phyloP scores from a whole-genome alignment of 177 flowering plant genomes.

The Tripterygium wilfordii region DNA sequence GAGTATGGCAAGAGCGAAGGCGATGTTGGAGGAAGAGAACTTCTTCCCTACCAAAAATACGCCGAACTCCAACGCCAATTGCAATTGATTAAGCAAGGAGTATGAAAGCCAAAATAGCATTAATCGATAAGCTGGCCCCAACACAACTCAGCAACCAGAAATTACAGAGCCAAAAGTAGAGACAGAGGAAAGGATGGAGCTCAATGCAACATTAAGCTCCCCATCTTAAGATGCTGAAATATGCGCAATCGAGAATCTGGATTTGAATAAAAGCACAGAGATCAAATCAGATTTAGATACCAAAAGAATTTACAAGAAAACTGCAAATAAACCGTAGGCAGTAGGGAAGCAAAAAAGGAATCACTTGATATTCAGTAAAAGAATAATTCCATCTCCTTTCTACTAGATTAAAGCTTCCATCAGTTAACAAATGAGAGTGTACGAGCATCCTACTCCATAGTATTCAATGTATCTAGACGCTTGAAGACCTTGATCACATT shows the following conservation, averaged over 20 bases:
- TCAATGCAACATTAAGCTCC: constrained; percentile 21
- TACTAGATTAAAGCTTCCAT: no score
- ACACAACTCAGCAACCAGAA: background rate
- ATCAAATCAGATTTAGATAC: background rate
- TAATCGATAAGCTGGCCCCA: constrained; percentile 10
- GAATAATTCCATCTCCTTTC: no score
- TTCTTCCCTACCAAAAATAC: constrained; percentile 25
- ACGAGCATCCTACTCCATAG: no score
- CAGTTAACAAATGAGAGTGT: no score
- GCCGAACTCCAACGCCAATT: constrained; percentile 25
- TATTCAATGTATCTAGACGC: no score
- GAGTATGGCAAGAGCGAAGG: constrained; percentile 18
- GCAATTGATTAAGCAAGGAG: background rate
- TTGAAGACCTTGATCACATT: no score
- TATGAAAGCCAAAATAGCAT: constrained; percentile 20
- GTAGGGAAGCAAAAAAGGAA: no score
- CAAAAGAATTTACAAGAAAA: no score
- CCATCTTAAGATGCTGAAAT: constrained; percentile 15
- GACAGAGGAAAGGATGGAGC: background rate
- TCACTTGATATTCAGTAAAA: no score
- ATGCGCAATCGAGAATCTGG: constrained; percentile 4
- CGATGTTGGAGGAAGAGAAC: constrained; percentile 30
- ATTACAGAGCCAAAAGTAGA: background rate
- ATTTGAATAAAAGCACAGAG: background rate
- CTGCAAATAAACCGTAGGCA: no score